These are phyloP conservation scores for Vigna angularis DNA, from an alignment of 306 rosid species.

Conservation along the genomic window DNA sequence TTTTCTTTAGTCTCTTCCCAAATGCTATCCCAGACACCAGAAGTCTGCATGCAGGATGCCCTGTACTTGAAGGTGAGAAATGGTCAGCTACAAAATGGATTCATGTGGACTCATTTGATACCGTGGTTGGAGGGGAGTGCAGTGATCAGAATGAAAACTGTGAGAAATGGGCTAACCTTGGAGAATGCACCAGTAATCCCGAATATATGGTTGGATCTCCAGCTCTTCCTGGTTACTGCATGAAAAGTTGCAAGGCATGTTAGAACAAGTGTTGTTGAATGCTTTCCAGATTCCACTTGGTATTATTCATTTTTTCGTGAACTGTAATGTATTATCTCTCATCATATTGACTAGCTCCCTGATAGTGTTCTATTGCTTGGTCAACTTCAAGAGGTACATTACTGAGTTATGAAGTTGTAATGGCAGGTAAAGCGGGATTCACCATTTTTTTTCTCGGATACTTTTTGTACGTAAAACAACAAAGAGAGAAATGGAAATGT, in stretches of 20 bases:
- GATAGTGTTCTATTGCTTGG: constrained; percentile 32
- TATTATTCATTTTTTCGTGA: not conserved
- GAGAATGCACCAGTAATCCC: constrained; percentile 82
- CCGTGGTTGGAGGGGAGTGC: constrained; percentile 62
- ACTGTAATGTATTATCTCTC: constrained; percentile 39
- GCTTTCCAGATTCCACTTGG: constrained; percentile 30
- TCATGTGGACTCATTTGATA: constrained; percentile 89
- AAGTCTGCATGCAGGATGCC: constrained; percentile 98
- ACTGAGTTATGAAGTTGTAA: constrained; percentile 37
- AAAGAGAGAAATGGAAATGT: not conserved
- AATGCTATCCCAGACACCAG: constrained; percentile 70
- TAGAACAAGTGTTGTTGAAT: constrained; percentile 43
- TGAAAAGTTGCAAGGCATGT: constrained; percentile 86
- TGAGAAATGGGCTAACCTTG: constrained; percentile 90
- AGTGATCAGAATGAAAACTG: constrained; percentile 73
- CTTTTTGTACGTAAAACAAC: constrained; percentile 25
- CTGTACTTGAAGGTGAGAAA: constrained; percentile 96
- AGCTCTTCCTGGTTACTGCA: constrained; percentile 89
- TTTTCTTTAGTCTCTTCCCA: constrained; percentile 90
- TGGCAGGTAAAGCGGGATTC: constrained; percentile 34
- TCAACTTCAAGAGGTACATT: constrained; percentile 33
- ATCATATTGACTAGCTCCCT: constrained; percentile 32
- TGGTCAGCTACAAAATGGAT: constrained; percentile 99
- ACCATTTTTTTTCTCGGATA: not conserved
- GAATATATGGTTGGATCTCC: constrained; percentile 89